Percentiles rank a stretch among this genome's conserved stretches.
These are phyloP conservation scores for Sporisorium exsertum DNA, from an alignment of 1,284 basidiomycete species.

Conservation along the genomic window DNA sequence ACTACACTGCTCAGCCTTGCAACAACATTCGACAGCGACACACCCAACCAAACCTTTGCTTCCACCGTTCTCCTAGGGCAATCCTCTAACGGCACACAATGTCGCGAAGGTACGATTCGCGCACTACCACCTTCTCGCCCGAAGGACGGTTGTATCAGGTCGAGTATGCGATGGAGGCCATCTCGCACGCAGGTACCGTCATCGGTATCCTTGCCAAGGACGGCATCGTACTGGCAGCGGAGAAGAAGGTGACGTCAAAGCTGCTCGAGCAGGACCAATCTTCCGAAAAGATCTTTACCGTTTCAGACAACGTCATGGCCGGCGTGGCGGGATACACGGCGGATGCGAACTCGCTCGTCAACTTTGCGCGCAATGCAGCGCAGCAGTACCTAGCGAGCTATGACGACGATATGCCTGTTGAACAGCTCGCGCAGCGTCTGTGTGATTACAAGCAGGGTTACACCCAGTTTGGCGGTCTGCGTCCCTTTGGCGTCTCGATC, in stretches of 20 bases:
- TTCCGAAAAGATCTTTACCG: slow-evolving; percentile 95
- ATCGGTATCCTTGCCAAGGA: slow-evolving; percentile 89
- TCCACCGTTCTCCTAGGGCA: neutral
- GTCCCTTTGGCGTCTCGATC: slow-evolving; percentile 96
- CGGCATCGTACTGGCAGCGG: slow-evolving; percentile 95
- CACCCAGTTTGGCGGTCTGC: slow-evolving; percentile 96
- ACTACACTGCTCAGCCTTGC: neutral
- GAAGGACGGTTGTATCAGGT: slow-evolving; percentile 74
- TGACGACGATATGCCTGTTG: slow-evolving; percentile 97
- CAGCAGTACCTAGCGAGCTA: slow-evolving; percentile 87
- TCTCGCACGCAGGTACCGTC: slow-evolving; percentile 95
- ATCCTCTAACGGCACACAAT: slow-evolving; percentile 32
- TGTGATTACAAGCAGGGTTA: slow-evolving; percentile 99
- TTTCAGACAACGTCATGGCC: slow-evolving; percentile 83
- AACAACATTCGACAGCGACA: neutral
- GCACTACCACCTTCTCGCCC: slow-evolving; percentile 70
- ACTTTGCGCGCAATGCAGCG: slow-evolving; percentile 90
- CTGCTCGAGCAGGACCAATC: slow-evolving; percentile 90
- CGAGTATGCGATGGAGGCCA: slow-evolving; percentile 99
- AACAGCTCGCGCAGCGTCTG: slow-evolving; percentile 89
- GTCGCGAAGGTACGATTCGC: slow-evolving; percentile 68
- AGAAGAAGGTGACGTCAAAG: slow-evolving; percentile 99
- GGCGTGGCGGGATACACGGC: slow-evolving; percentile 96
- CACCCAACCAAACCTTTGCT: neutral
- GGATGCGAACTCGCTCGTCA: slow-evolving; percentile 96